Percentiles rank a stretch among this genome's conserved stretches.
Evolutionary conservation across 345 rosid genomes (phyloP).

Genomic region (Combretum micranthum): DNA sequence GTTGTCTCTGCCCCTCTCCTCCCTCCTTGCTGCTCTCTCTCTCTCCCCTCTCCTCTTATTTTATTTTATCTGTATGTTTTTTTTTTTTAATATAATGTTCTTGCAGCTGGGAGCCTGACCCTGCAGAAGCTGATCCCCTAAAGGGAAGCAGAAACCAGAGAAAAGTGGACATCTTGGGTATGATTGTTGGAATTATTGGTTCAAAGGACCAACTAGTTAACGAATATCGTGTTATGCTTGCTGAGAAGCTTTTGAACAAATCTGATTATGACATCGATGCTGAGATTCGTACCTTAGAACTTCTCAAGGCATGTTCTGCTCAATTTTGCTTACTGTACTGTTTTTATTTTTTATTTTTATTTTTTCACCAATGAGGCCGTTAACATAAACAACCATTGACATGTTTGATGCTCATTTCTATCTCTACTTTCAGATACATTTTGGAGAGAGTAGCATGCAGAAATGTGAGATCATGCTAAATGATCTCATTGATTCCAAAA

Average conservation of each 20-base stretch:
- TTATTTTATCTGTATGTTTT: neutral
- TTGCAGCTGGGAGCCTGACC: slow-evolving; percentile 98
- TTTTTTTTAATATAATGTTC: slow-evolving; percentile 5
- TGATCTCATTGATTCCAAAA: slow-evolving; percentile 94
- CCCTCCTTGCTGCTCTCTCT: too few relatives aligned
- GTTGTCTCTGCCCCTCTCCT: too few relatives aligned
- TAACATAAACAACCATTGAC: neutral
- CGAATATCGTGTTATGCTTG: slow-evolving; percentile 93
- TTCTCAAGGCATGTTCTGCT: slow-evolving; percentile 63
- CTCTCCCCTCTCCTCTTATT: neutral
- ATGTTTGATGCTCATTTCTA: slow-evolving; percentile 3
- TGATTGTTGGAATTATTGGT: slow-evolving; percentile 94
- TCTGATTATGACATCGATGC: slow-evolving; percentile 90
- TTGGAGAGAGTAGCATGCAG: slow-evolving; percentile 96
- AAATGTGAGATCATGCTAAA: slow-evolving; percentile 98
- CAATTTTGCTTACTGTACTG: neutral
- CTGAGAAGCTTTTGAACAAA: slow-evolving; percentile 95
- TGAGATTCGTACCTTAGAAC: slow-evolving; percentile 92
- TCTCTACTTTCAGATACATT: slow-evolving; percentile 55
- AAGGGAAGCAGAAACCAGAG: slow-evolving; percentile 77
- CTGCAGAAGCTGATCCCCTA: slow-evolving; percentile 81
- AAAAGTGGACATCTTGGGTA: slow-evolving; percentile 86
- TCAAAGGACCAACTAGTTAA: slow-evolving; percentile 91
- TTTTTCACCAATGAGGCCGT: neutral
- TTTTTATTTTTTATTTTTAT: too few relatives aligned